phyloP scores from a whole-genome alignment of 495 filamentous ascomycete genomes.

The Penicillium turbatum region DNA sequence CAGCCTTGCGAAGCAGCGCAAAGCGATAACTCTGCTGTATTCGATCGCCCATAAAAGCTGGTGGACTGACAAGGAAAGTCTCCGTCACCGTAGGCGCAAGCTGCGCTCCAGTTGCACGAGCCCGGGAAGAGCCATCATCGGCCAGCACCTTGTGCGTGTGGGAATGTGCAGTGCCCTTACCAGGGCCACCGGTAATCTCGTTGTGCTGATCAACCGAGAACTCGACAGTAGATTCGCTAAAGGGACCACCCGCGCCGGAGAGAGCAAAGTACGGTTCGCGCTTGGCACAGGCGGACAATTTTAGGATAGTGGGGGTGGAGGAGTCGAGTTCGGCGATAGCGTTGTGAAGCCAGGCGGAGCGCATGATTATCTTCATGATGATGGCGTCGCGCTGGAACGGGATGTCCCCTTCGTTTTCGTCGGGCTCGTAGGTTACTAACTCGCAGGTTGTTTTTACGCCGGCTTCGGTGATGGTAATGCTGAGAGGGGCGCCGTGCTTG shows the following conservation, averaged over 20 bases:
- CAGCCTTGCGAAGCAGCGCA: slow-evolving; percentile 72
- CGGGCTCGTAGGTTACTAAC: slow-evolving; percentile 81
- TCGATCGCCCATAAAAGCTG: slow-evolving; percentile 36
- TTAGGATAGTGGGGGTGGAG: slow-evolving; percentile 58
- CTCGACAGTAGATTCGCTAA: slow-evolving; percentile 78
- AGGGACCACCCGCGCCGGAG: slow-evolving; percentile 61
- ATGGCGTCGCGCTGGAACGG: slow-evolving; percentile 76
- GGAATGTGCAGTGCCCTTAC: slow-evolving; percentile 12
- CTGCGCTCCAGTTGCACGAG: slow-evolving; percentile 45
- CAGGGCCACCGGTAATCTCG: slow-evolving; percentile 10
- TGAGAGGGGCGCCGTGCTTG: slow-evolving; percentile 66
- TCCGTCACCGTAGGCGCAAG: slow-evolving; percentile 44
- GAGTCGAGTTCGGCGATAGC: slow-evolving; percentile 79
- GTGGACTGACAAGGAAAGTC: slow-evolving; percentile 47
- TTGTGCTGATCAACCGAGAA: slow-evolving; percentile 67
- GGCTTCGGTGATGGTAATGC: slow-evolving; percentile 74
- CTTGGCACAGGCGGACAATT: slow-evolving; percentile 57
- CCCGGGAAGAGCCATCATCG: slow-evolving; percentile 36
- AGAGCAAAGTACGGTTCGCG: slow-evolving; percentile 68
- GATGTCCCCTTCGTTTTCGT: slow-evolving; percentile 62
- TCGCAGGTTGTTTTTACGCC: slow-evolving; percentile 90
- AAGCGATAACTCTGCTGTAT: slow-evolving; percentile 66
- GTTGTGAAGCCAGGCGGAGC: slow-evolving; percentile 75
- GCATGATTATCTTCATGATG: slow-evolving; percentile 92
- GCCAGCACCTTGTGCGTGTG: slow-evolving; percentile 28